phyloP scores from a whole-genome alignment of 345 rosid species.

The Jatropha curcas region DNA sequence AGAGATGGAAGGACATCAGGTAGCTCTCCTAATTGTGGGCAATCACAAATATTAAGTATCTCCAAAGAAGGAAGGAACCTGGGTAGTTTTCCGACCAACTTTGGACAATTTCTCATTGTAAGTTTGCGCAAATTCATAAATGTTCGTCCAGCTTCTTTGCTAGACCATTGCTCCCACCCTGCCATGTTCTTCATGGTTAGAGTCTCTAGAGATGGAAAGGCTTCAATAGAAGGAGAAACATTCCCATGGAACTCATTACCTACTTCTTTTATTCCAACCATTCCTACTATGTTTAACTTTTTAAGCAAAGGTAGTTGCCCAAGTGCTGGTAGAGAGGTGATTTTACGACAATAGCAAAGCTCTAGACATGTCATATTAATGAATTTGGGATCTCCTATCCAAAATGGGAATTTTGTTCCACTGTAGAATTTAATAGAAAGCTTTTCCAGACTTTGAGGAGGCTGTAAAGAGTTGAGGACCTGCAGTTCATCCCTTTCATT shows the following conservation, averaged over 20 bases:
- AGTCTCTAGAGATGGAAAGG: conserved; percentile 19
- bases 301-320: conserved; percentile 1
- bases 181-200: conserved; percentile 20
- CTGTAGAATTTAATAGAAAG: not conserved
- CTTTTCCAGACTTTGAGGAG: not conserved
- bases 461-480: conserved; percentile 6
- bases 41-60: not conserved
- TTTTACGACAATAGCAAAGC: not conserved
- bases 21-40: conserved; percentile 1
- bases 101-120: conserved; percentile 12
- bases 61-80: not conserved
- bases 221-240: not conserved
- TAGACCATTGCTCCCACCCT: conserved; percentile 18
- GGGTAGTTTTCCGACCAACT: conserved; percentile 11
- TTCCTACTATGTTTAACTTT: not conserved
- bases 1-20: conserved; percentile 14
- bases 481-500: not conserved
- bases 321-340: not conserved
- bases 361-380: not conserved
- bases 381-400: conserved; percentile 7
- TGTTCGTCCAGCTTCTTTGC: not conserved
- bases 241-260: conserved; percentile 22
- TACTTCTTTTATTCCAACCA: conserved; percentile 10
- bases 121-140: conserved; percentile 7
- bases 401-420: not conserved